These are phyloP conservation scores for Umbelopsis ramanniana DNA, from an alignment of 192 early-diverging fungal genomes.

Conservation along the genomic window DNA sequence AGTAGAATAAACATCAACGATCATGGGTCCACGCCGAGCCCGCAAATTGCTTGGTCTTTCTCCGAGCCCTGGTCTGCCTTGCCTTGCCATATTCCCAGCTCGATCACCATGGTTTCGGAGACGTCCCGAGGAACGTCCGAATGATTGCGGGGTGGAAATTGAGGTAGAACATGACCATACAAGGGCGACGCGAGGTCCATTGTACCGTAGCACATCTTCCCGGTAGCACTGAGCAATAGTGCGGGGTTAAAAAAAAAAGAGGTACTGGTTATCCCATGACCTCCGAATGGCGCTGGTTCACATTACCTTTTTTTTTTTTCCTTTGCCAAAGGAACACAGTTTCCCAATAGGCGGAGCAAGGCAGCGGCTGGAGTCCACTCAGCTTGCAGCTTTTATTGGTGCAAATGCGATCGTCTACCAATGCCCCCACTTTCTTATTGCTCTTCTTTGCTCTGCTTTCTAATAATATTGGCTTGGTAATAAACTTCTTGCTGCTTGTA, in stretches of 20 bases:
- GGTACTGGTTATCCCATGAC: slow-evolving; percentile 9
- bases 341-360: background rate
- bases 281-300: slow-evolving; percentile 13
- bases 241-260: slow-evolving; percentile 13
- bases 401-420: background rate
- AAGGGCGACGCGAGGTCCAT: background rate
- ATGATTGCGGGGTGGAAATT: slow-evolving; percentile 12
- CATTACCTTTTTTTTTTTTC: slow-evolving; percentile 1
- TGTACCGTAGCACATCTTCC: background rate
- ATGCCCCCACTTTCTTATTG: background rate
- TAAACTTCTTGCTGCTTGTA: slow-evolving; percentile 1
- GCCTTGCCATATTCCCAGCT: background rate
- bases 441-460: background rate
- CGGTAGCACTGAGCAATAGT: slow-evolving; percentile 2
- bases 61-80: background rate
- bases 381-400: no score
- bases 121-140: slow-evolving; percentile 20
- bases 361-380: no score
- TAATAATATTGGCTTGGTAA: slow-evolving; percentile 15
- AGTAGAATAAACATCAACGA: no score
- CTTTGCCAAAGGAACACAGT: background rate
- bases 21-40: no score
- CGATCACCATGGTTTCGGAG: slow-evolving; percentile 3
- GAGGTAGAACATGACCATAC: slow-evolving; percentile 23
- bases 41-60: no score